Conservation (phyloP, 805 yeast genomes). For the Grigorovia transvaalensis region DNA sequence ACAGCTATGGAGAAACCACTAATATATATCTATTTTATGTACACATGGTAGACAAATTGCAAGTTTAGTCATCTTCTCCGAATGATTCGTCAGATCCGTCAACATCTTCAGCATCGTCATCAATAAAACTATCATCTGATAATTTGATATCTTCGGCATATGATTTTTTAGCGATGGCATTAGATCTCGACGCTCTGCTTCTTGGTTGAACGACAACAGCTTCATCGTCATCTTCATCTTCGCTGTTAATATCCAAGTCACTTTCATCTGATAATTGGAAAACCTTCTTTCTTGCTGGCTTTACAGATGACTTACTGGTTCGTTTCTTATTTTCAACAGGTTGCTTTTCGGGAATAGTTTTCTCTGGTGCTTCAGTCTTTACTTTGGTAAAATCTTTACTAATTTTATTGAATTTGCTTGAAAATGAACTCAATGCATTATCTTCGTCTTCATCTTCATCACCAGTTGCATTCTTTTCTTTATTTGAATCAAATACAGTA, state of each 20-base stretch:
- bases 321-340: background rate
- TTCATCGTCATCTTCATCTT: slow-evolving; percentile 8
- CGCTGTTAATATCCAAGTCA: slow-evolving; percentile 9
- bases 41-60: background rate
- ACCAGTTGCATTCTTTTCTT: slow-evolving; percentile 8
- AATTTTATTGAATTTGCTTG: slow-evolving; percentile 25
- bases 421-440: slow-evolving; percentile 19
- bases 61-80: slow-evolving; percentile 11
- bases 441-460: slow-evolving; percentile 8
- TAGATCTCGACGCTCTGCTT: slow-evolving; percentile 15
- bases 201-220: slow-evolving; percentile 11
- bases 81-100: slow-evolving; percentile 13
- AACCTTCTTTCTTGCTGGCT: slow-evolving; percentile 4
- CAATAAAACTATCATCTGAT: slow-evolving; percentile 23
- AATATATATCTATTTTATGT: background rate
- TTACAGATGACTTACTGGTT: background rate
- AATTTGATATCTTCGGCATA: slow-evolving; percentile 15
- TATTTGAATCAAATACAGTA: slow-evolving; percentile 14
- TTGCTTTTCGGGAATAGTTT: background rate
- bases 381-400: slow-evolving; percentile 21
- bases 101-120: slow-evolving; percentile 13
- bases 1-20: background rate
- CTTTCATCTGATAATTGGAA: slow-evolving; percentile 17
- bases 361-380: slow-evolving; percentile 3
- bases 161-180: slow-evolving; percentile 8